Evolutionary conservation across 1,284 basidiomycete genomes (phyloP).

Genomic region (Fistulinella cinereoalba): DNA sequence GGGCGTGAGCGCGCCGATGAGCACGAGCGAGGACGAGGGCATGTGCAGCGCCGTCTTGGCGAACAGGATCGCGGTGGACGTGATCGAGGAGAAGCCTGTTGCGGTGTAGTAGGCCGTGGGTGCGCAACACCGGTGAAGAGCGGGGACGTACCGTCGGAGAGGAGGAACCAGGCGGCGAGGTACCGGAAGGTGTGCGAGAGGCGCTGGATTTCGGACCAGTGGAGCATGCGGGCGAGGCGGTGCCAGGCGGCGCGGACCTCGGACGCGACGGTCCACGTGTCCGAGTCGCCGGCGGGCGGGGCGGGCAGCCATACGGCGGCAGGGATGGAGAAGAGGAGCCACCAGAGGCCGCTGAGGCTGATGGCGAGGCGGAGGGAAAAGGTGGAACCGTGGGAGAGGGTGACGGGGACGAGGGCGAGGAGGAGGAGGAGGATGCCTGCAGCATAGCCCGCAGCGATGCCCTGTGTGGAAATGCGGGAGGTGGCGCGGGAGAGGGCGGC

Average conservation of each 20-base stretch:
- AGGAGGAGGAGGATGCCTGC: conserved; percentile 72
- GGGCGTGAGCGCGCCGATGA: conserved; percentile 70
- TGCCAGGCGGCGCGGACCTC: conserved; percentile 68
- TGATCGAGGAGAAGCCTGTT: conserved; percentile 77
- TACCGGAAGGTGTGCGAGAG: conserved; percentile 85
- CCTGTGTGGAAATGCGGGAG: conserved; percentile 76
- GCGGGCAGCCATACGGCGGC: conserved; percentile 69
- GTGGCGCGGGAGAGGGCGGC: conserved; percentile 64
- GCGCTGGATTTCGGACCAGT: conserved; percentile 62
- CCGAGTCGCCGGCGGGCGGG: conserved; percentile 10
- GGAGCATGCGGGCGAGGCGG: conserved; percentile 65
- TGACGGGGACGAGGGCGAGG: conserved; percentile 72
- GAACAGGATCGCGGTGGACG: conserved; percentile 79
- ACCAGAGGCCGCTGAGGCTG: conserved; percentile 80
- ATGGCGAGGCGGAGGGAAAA: conserved; percentile 75
- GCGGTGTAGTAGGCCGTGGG: neutral
- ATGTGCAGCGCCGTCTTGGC: conserved; percentile 79
- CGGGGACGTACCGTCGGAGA: conserved; percentile 73
- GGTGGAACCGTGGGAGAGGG: conserved; percentile 63
- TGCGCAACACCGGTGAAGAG: neutral
- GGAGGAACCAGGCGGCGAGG: conserved; percentile 86
- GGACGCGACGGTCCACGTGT: conserved; percentile 44
- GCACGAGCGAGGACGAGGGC: conserved; percentile 64
- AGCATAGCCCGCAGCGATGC: conserved; percentile 81
- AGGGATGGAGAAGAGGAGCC: conserved; percentile 77